Conservation (phyloP, 805 yeast species). For the Kodamaea laetipori region DNA sequence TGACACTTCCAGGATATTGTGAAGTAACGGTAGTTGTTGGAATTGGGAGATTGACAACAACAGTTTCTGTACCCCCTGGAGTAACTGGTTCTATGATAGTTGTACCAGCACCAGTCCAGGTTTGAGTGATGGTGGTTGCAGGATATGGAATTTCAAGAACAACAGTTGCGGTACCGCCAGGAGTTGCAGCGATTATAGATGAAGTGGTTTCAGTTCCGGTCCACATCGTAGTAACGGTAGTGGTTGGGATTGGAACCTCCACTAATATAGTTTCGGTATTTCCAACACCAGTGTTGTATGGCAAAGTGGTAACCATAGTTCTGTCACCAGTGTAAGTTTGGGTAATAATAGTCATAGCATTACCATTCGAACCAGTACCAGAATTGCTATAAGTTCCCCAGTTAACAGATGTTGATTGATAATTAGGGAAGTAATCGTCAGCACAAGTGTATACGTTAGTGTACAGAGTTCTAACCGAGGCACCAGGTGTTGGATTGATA, state of each 20-base stretch:
- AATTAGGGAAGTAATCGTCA: constrained; percentile 3
- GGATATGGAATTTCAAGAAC: constrained; percentile 20
- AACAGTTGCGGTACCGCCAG: constrained; percentile 14
- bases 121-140: constrained; percentile 15
- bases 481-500: constrained; percentile 5
- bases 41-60: constrained; percentile 17
- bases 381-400: constrained; percentile 12
- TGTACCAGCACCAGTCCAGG: constrained; percentile 8
- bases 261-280: constrained; percentile 17
- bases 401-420: not conserved
- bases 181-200: constrained; percentile 13
- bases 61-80: constrained; percentile 17
- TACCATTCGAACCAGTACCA: constrained; percentile 13
- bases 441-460: constrained; percentile 18
- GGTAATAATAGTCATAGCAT: constrained; percentile 14
- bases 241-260: constrained; percentile 20
- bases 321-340: constrained; percentile 19
- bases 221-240: constrained; percentile 19
- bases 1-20: constrained; percentile 17
- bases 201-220: constrained; percentile 16
- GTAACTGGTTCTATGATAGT: constrained; percentile 13
- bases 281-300: constrained; percentile 12
- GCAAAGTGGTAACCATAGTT: constrained; percentile 13
- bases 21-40: constrained; percentile 19
- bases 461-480: not conserved